Conservation (phyloP, 2,329 filamentous ascomycete genomes). For the Exophiala aquamarina region DNA sequence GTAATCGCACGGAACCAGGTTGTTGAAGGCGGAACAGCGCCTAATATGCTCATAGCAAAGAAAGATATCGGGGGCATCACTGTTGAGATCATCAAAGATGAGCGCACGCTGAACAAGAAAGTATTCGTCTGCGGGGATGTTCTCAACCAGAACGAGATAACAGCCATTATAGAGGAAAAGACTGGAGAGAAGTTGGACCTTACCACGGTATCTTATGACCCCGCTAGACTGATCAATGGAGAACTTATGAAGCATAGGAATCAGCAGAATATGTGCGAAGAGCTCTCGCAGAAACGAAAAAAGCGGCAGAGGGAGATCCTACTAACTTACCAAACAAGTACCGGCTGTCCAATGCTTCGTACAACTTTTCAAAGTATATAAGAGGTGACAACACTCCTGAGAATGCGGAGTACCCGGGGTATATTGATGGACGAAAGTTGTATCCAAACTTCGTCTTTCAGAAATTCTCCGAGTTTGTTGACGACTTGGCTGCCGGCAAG, state of each 20-base stretch:
- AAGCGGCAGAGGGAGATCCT: background rate
- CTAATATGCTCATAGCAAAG: conserved; percentile 48
- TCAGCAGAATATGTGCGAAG: conserved; percentile 33
- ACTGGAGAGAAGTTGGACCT: conserved; percentile 45
- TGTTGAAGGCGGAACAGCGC: conserved; percentile 47
- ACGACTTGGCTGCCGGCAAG: conserved; percentile 43
- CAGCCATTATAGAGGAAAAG: conserved; percentile 46
- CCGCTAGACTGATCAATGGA: too few relatives aligned
- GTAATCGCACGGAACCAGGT: conserved; percentile 33
- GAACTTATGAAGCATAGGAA: conserved; percentile 21
- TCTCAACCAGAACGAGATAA: conserved; percentile 48
- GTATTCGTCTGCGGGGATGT: conserved; percentile 53
- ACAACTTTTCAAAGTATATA: conserved; percentile 47
- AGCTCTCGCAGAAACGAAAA: background rate
- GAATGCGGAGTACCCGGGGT: conserved; percentile 56
- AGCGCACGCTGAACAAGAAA: conserved; percentile 54
- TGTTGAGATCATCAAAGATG: conserved; percentile 52
- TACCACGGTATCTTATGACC: conserved; percentile 29
- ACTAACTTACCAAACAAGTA: conserved; percentile 8
- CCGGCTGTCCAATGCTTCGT: conserved; percentile 41
- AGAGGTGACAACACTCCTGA: conserved; percentile 56
- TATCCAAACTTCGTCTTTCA: conserved; percentile 52
- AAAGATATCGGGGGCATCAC: conserved; percentile 56
- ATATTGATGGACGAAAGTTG: conserved; percentile 52
- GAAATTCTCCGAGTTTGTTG: conserved; percentile 41